Evolutionary conservation across 805 yeast genomes (phyloP).

Genomic region (Candida suzukii): DNA sequence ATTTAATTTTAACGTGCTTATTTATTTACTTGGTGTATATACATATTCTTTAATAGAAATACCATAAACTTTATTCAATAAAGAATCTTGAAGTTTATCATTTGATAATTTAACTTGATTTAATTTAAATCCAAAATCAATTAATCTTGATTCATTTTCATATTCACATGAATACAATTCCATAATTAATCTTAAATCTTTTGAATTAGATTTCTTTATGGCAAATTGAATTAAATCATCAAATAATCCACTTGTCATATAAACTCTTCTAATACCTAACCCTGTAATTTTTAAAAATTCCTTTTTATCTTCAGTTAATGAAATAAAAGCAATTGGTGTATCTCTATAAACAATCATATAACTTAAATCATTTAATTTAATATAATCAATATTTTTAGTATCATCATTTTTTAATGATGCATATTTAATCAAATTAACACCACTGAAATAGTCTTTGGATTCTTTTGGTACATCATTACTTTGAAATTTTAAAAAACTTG

Average conservation of each 20-base stretch:
- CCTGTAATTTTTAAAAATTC: constrained; percentile 43
- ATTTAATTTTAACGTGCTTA: neutral
- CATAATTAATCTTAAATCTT: constrained; percentile 31
- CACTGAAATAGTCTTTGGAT: constrained; percentile 41
- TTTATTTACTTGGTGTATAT: neutral
- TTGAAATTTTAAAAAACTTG: constrained; percentile 40
- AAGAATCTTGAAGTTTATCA: constrained; percentile 1
- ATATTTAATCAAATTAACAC: constrained; percentile 43
- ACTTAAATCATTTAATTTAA: constrained; percentile 37
- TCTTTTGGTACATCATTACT: constrained; percentile 30
- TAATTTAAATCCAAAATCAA: constrained; percentile 33
- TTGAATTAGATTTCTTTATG: constrained; percentile 27
- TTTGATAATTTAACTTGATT: constrained; percentile 29
- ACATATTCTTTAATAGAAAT: neutral
- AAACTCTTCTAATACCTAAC: constrained; percentile 57
- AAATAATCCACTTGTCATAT: constrained; percentile 55
- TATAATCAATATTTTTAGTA: constrained; percentile 7
- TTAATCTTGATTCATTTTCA: too few relatives aligned
- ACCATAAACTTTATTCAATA: constrained; percentile 12
- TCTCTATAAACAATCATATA: constrained; percentile 55
- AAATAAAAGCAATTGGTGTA: constrained; percentile 62
- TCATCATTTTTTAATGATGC: constrained; percentile 12
- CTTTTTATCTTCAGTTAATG: constrained; percentile 30
- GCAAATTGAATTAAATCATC: constrained; percentile 61
- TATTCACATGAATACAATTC: constrained; percentile 53